These are phyloP conservation scores for Viridothelium virens DNA, from an alignment of 495 filamentous ascomycete species.

Conservation along the genomic window DNA sequence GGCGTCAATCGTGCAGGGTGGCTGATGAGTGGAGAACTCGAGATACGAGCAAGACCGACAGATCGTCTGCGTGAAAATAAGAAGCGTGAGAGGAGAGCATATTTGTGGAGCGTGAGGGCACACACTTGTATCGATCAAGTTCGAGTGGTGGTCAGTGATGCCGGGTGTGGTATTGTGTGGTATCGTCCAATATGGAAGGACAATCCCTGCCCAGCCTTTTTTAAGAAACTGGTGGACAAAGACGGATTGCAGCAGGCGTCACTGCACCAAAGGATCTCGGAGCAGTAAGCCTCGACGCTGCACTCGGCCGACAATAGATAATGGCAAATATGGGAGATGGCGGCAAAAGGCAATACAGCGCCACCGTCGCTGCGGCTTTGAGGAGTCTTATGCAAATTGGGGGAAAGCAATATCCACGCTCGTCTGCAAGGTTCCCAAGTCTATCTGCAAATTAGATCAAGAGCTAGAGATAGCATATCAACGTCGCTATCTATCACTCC, in stretches of 20 bases:
- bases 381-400: not conserved
- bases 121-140: not conserved
- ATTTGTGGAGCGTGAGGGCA: not conserved
- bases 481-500: not conserved
- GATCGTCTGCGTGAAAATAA: not conserved
- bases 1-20: not conserved
- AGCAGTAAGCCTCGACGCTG: not conserved
- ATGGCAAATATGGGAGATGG: not conserved
- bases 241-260: not conserved
- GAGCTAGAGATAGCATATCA: not conserved
- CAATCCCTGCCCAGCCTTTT: not conserved
- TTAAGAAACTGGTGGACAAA: not conserved
- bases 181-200: not conserved
- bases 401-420: not conserved
- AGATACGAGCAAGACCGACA: constrained; percentile 3
- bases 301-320: not conserved
- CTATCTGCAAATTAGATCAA: constrained; percentile 1
- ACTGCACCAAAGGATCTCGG: not conserved
- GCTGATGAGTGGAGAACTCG: not conserved
- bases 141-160: not conserved
- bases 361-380: not conserved
- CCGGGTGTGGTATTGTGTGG: not conserved
- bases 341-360: not conserved
- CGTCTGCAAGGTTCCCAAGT: not conserved
- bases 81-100: not conserved